Evolutionary conservation across 75 land plant genomes (phyloP), one percentile per base, ranked within the genome.

Genomic region (Gnetum montanum): DNA sequence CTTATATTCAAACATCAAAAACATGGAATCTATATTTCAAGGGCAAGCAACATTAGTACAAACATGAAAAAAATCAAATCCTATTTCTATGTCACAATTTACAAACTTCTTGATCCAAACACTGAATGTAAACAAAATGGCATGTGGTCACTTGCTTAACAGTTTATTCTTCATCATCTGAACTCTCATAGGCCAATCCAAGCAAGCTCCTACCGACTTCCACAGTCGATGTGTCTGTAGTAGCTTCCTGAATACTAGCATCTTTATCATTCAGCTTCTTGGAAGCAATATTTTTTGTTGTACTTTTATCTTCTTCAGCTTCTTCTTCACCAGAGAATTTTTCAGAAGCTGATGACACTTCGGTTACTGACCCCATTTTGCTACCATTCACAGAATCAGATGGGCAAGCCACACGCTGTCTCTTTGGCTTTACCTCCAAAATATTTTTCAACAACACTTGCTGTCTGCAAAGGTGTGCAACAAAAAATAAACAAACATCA

Each of bases 161-260:
- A n/a, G n/a, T n/a, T n/a, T n/a, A n/a, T n/a, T n/a, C n/a, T n/a
- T 85, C 86, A 31, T 91, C 97, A 57, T 91, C 97, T 12, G 95
- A 90, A 55, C 78, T 88, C 25, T 81, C 88, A 76, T 91, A 91
- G 40, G 94, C 76, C 60, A 88, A 68, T n/a, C 95, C 95, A 55
- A 91, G 34, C 50, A 91, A 73, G 31, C 88, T 77, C 30, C 60
- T 68, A 48, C 30, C 66, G 31, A 68, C 69, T 38, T 74, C 69
- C 43, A 70, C 66, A 10, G 46, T 53, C 31, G 61, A 56, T 1
- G 34, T 45, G 23, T 51, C 63, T 16, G 33, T 30, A 15, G 34
- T 8, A 44, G 49, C 16, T 16, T 26, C 20, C 27, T 30, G 49
- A 29, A 59, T 46, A 22, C 16, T 29, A 12, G 37, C 24, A 16